These are phyloP conservation scores for Monosporascus sp. DNA, from an alignment of 2,329 filamentous ascomycete species.

Conservation along the genomic window DNA sequence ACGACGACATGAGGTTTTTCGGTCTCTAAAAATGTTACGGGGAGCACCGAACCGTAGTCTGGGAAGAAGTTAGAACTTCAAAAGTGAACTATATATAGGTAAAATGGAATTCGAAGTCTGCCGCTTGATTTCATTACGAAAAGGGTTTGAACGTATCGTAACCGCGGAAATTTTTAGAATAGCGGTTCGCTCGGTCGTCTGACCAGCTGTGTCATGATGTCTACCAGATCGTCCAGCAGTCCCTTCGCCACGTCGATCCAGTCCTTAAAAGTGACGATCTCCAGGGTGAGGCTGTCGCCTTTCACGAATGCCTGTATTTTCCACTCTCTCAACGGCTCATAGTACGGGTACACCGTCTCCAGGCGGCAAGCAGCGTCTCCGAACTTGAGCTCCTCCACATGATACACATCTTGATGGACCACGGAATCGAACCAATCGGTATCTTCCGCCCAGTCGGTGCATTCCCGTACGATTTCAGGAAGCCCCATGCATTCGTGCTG, in stretches of 20 bases:
- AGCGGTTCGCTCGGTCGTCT: conserved; percentile 25
- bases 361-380: conserved; percentile 34
- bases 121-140: background rate
- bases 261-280: conserved; percentile 54
- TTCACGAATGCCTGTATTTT: conserved; percentile 57
- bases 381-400: conserved; percentile 50
- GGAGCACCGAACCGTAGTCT: background rate
- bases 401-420: conserved; percentile 55
- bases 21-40: background rate
- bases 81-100: background rate
- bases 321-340: conserved; percentile 50
- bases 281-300: conserved; percentile 46
- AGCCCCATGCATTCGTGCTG: conserved; percentile 51
- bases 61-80: background rate
- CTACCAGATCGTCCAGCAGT: conserved; percentile 44
- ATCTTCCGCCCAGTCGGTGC: conserved; percentile 38
- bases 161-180: conserved; percentile 12
- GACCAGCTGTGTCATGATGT: conserved; percentile 35
- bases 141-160: too few relatives aligned
- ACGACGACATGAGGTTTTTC: conserved; percentile 10
- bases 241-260: conserved; percentile 47
- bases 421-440: conserved; percentile 47
- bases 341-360: conserved; percentile 55
- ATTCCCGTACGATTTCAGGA: conserved; percentile 43
- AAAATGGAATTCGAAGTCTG: background rate